Evolutionary conservation across 1,139 yeast species (phyloP), one percentile per base, ranked within the genome.

Genomic region (Pichia sp.): DNA sequence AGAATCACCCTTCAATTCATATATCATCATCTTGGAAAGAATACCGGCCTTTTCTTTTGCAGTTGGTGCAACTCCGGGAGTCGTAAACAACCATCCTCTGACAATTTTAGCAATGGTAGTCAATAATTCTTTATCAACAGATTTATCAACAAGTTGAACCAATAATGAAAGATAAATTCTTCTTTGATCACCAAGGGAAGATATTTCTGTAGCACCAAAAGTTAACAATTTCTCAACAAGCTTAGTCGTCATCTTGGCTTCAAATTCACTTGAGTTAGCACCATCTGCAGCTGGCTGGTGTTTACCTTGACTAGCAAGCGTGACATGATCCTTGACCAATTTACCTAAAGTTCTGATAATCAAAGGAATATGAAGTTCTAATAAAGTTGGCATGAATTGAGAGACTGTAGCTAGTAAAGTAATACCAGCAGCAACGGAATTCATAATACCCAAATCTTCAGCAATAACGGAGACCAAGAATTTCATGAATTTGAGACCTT

Each of bases 11-110:
- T 96, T 76, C 37, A 83, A 75, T 60, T 93, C 99, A 62, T 89
- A 91, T 0, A 88, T 88, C 78, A 91, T 81, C 97, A 94, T 91
- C 64, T 94, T 94, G 14, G 94, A 81, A 51, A 94, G 71, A 44
- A 94, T 84, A 0, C 96, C 97, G 1, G 99, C 97, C 64, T 94
- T 93, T 61, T 94, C 99, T 62, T 94, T 94, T 5, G 88, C 84
- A 0, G 99, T 90, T 2, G 99, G 99, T 18, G 33, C 42, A 71
- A 91, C 91, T n/a, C 58, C 45, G 34, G 88, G 75, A 55, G 90
- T 96, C 50, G 90, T 81, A 60, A 94, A 90, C 0, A 91, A 95
- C 98, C 99, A 94, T 17, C 76, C 77, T 58, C 91, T 79, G 1
- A 93, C 93, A 53, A 91, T 83, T 37, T 77, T 76, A 37, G 93